Percentiles rank a stretch among this genome's conserved stretches.
phyloP scores from a whole-genome alignment of 129 eudicot genomes.

The Arctium minus region DNA sequence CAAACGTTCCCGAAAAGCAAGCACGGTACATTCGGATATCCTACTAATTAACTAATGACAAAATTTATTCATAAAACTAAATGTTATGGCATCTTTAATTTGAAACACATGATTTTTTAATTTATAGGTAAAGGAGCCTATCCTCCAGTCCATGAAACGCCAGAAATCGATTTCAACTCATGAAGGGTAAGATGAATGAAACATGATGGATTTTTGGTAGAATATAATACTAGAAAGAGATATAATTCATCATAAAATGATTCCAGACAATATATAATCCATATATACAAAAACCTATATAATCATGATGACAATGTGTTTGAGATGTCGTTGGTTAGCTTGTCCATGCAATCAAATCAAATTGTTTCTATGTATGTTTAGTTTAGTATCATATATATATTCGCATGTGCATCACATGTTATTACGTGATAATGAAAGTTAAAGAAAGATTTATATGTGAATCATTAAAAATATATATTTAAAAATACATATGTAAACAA shows the following conservation, averaged over 20 bases:
- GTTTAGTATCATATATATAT: background rate
- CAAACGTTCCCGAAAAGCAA: conserved; percentile 75
- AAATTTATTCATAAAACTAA: background rate
- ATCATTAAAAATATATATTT: too few species aligned
- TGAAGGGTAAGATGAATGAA: conserved; percentile 11
- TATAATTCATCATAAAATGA: background rate
- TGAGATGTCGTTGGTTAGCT: background rate
- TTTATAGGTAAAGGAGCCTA: conserved; percentile 84
- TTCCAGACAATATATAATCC: too few species aligned
- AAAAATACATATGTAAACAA: too few species aligned
- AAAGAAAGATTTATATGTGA: too few species aligned
- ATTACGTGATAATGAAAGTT: too few species aligned
- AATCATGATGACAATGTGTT: background rate
- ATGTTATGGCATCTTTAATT: background rate
- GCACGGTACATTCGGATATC: conserved; percentile 52
- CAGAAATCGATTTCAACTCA: conserved; percentile 41
- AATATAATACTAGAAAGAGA: background rate
- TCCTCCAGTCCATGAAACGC: conserved; percentile 74
- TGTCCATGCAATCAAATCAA: too few species aligned
- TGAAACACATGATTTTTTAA: background rate
- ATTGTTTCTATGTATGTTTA: too few species aligned
- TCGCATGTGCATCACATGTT: background rate
- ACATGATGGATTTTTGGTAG: background rate
- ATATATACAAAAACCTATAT: background rate
- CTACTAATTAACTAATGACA: background rate